A percentile compares a stretch with the other conserved stretches of the same genome.
Conservation (phyloP, 169 alveolate genomes). For the Cryptosporidium baileyi region DNA sequence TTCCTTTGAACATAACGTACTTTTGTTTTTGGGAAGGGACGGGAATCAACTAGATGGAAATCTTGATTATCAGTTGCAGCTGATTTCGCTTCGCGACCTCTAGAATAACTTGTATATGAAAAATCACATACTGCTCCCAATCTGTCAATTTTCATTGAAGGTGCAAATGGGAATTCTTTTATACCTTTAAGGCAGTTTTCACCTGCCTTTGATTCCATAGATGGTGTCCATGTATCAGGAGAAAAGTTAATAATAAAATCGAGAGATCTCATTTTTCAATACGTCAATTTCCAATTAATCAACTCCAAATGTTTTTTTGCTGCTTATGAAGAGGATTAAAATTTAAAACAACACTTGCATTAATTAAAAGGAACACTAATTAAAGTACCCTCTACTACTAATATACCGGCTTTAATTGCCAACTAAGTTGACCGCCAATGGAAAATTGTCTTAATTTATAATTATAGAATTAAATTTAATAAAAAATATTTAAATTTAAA, state of each 20-base stretch:
- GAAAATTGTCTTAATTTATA: too few species aligned
- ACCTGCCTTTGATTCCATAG: constrained; percentile 49
- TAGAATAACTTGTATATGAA: constrained; percentile 78
- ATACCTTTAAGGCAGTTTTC: constrained; percentile 78
- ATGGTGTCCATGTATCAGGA: constrained; percentile 66
- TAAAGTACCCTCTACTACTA: too few species aligned
- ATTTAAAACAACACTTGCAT: too few species aligned
- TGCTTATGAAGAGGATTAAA: too few species aligned
- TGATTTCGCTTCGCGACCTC: constrained; percentile 44
- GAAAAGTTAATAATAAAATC: constrained; percentile 12
- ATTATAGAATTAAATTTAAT: too few species aligned
- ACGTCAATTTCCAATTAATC: background rate
- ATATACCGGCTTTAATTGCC: too few species aligned
- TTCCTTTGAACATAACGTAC: constrained; percentile 50
- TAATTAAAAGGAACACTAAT: too few species aligned
- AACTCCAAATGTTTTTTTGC: too few species aligned
- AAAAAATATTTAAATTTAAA: too few species aligned
- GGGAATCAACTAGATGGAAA: constrained; percentile 64
- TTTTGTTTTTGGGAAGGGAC: constrained; percentile 65
- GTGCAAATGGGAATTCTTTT: constrained; percentile 83
- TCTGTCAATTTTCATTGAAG: constrained; percentile 81
- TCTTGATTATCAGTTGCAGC: constrained; percentile 32
- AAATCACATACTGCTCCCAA: constrained; percentile 84
- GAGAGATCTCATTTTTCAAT: background rate
- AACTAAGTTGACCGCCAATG: too few species aligned